Evolutionary conservation across 345 rosid species (phyloP).

Genomic region (Populus pruinosa): DNA sequence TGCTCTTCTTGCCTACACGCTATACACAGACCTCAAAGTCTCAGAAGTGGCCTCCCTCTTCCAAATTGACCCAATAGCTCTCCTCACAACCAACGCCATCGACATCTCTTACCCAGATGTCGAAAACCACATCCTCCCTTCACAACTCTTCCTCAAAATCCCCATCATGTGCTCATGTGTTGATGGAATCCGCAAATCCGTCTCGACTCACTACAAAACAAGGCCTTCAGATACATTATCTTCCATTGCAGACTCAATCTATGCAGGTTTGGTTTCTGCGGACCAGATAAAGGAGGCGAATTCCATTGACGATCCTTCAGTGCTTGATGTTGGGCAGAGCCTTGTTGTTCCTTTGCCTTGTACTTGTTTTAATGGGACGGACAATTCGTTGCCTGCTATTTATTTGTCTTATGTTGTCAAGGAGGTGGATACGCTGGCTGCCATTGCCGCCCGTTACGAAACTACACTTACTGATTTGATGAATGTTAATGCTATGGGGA

Average conservation of each 20-base stretch:
- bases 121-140: constrained; percentile 87
- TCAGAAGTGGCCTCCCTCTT: constrained; percentile 88
- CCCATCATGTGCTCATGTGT: constrained; percentile 83
- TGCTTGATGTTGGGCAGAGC: constrained; percentile 66
- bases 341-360: constrained; percentile 86
- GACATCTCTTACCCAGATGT: constrained; percentile 89
- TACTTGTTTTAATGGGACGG: constrained; percentile 87
- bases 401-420: constrained; percentile 82
- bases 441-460: constrained; percentile 61
- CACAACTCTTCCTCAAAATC: constrained; percentile 71
- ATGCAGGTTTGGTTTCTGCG: constrained; percentile 76
- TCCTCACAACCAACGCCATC: constrained; percentile 79
- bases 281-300: constrained; percentile 90
- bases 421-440: constrained; percentile 58
- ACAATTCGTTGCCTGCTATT: constrained; percentile 72
- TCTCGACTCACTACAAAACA: constrained; percentile 73
- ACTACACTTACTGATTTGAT: constrained; percentile 86
- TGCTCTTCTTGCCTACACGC: constrained; percentile 84
- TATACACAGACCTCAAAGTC: constrained; percentile 89
- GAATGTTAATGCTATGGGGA: constrained; percentile 94
- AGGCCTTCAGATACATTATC: constrained; percentile 72
- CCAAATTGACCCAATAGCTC: constrained; percentile 74
- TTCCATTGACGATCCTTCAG: constrained; percentile 57
- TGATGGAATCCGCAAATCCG: constrained; percentile 83
- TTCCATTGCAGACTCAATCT: constrained; percentile 60